These are phyloP conservation scores for Coleophoma cylindrospora DNA, from an alignment of 2,329 filamentous ascomycete genomes.

Conservation along the genomic window DNA sequence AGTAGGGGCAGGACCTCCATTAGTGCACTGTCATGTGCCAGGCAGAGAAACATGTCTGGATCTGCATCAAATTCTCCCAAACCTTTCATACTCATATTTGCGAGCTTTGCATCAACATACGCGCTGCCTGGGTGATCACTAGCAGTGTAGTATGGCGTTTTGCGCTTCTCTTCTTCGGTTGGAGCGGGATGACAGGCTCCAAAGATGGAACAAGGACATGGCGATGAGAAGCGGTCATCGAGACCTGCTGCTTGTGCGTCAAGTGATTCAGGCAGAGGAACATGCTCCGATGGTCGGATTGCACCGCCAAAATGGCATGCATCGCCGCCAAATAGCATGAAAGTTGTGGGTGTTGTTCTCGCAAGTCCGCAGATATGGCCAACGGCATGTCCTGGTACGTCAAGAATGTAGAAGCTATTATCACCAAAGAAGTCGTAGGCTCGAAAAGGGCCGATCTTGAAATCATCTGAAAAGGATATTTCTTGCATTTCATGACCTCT, in stretches of 20 bases:
- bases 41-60: background rate
- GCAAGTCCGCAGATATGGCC: conserved; percentile 38
- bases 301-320: conserved; percentile 27
- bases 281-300: background rate
- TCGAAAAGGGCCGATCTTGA: conserved; percentile 37
- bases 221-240: background rate
- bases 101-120: background rate
- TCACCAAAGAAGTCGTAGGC: conserved; percentile 51
- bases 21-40: background rate
- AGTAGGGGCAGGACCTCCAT: background rate
- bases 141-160: background rate
- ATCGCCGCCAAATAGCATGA: conserved; percentile 38
- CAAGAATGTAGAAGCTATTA: conserved; percentile 47
- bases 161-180: background rate
- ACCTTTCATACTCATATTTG: background rate
- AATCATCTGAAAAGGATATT: conserved; percentile 10
- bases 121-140: background rate
- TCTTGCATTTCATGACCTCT: conserved; percentile 20
- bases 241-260: background rate
- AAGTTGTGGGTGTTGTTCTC: conserved; percentile 31
- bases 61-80: background rate
- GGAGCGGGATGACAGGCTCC: background rate
- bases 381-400: conserved; percentile 34
- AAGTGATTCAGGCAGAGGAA: background rate
- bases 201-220: background rate